Conservation (phyloP, 1,284 basidiomycete genomes). For the Trichosporon faecale region DNA sequence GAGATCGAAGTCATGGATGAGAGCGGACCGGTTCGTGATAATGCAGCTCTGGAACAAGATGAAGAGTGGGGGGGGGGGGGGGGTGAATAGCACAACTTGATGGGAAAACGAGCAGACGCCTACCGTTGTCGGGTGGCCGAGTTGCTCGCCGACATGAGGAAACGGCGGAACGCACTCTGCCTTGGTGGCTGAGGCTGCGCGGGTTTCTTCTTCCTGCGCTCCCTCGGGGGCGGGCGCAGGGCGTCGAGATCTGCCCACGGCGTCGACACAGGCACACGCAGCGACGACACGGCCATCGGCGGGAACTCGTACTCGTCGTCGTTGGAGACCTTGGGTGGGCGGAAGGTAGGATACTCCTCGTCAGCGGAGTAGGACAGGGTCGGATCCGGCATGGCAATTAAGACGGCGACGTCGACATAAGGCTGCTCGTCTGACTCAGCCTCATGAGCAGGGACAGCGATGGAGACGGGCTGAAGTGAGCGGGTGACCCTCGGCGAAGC, state of each 20-base stretch:
- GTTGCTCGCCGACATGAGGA: neutral
- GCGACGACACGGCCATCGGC: slow-evolving; percentile 10
- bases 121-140: neutral
- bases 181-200: neutral
- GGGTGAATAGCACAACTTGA: neutral
- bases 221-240: slow-evolving; percentile 16
- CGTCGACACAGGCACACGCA: neutral
- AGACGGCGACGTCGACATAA: slow-evolving; percentile 19
- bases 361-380: neutral
- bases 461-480: slow-evolving; percentile 11
- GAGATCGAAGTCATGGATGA: neutral
- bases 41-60: neutral
- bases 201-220: neutral
- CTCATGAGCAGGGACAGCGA: slow-evolving; percentile 9
- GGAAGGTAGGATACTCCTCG: slow-evolving; percentile 2
- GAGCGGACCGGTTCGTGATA: neutral
- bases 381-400: slow-evolving; percentile 27
- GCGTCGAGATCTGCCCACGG: slow-evolving; percentile 18
- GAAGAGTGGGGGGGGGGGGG: neutral
- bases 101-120: too few relatives aligned
- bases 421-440: slow-evolving; percentile 2
- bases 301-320: slow-evolving; percentile 17
- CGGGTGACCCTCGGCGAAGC: neutral
- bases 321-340: neutral
- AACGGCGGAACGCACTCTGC: neutral